These are phyloP conservation scores for Helminthosporium solani DNA, from an alignment of 2,329 filamentous ascomycete species.

Conservation along the genomic window DNA sequence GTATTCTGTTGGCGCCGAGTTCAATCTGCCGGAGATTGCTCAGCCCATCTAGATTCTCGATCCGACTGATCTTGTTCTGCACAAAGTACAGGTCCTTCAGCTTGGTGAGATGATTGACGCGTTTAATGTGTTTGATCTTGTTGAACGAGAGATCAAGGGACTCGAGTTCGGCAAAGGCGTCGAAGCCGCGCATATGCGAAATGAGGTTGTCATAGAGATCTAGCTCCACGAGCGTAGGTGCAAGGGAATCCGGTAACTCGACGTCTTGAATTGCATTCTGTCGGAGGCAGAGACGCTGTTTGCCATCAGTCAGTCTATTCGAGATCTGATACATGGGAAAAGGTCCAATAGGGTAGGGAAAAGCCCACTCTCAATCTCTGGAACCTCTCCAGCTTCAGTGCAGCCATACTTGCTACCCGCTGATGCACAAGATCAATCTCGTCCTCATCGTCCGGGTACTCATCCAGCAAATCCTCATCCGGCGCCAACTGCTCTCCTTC, in stretches of 20 bases:
- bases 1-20: conserved; percentile 86
- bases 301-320: neutral
- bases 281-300: conserved; percentile 75
- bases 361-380: conserved; percentile 61
- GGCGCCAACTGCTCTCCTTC: conserved; percentile 38
- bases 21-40: conserved; percentile 79
- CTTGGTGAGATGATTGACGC: conserved; percentile 73
- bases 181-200: conserved; percentile 79
- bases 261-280: conserved; percentile 87
- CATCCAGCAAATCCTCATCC: conserved; percentile 58
- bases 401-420: conserved; percentile 74
- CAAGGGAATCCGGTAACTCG: conserved; percentile 68
- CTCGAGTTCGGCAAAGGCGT: conserved; percentile 72
- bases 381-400: conserved; percentile 82
- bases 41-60: conserved; percentile 79
- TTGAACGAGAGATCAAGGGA: conserved; percentile 94
- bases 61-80: conserved; percentile 87
- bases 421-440: conserved; percentile 84
- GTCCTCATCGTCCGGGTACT: conserved; percentile 56
- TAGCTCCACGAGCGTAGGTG: conserved; percentile 72
- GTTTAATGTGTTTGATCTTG: conserved; percentile 98
- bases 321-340: neutral
- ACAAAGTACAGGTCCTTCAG: conserved; percentile 88
- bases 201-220: conserved; percentile 98
- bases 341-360: neutral